A percentile compares a stretch with the other conserved stretches of the same genome.
phyloP scores from a whole-genome alignment of 1,139 yeast species.

The Magnusiomyces ingens region DNA sequence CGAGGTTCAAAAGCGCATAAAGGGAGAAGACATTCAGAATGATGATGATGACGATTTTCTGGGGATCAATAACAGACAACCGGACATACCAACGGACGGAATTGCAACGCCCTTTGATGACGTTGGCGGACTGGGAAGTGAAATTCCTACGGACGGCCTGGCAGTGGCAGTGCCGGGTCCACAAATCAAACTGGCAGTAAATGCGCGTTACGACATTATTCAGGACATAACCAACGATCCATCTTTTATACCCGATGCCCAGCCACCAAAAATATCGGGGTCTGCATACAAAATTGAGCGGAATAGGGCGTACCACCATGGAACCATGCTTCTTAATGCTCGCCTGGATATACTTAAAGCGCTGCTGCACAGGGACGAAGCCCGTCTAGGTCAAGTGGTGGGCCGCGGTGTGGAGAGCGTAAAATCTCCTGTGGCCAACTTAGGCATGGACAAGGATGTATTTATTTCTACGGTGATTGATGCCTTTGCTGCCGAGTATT shows the following conservation, averaged over 20 bases:
- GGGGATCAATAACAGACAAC: not conserved
- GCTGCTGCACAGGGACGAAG: slow-evolving; percentile 46
- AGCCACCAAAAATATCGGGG: slow-evolving; percentile 61
- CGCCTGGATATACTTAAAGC: slow-evolving; percentile 51
- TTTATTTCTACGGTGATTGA: slow-evolving; percentile 45
- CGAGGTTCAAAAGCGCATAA: slow-evolving; percentile 4
- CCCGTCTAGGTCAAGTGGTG: slow-evolving; percentile 42
- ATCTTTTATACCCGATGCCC: slow-evolving; percentile 21
- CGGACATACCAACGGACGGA: not conserved
- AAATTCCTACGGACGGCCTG: slow-evolving; percentile 1
- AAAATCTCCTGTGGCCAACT: slow-evolving; percentile 65
- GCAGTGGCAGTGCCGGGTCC: slow-evolving; percentile 24
- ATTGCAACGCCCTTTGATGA: slow-evolving; percentile 4
- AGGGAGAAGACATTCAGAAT: not conserved
- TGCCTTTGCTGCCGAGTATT: slow-evolving; percentile 40
- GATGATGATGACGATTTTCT: not conserved
- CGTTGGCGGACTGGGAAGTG: slow-evolving; percentile 1
- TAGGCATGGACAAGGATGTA: slow-evolving; percentile 41
- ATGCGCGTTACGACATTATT: slow-evolving; percentile 74
- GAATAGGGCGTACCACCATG: slow-evolving; percentile 89
- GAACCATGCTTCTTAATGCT: slow-evolving; percentile 82
- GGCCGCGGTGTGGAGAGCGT: slow-evolving; percentile 72
- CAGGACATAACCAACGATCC: slow-evolving; percentile 32
- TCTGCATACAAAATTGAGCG: slow-evolving; percentile 82
- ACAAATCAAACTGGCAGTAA: slow-evolving; percentile 40